Evolutionary conservation across 2,329 filamentous ascomycete genomes (phyloP).

Genomic region (Fusarium mangiferae): DNA sequence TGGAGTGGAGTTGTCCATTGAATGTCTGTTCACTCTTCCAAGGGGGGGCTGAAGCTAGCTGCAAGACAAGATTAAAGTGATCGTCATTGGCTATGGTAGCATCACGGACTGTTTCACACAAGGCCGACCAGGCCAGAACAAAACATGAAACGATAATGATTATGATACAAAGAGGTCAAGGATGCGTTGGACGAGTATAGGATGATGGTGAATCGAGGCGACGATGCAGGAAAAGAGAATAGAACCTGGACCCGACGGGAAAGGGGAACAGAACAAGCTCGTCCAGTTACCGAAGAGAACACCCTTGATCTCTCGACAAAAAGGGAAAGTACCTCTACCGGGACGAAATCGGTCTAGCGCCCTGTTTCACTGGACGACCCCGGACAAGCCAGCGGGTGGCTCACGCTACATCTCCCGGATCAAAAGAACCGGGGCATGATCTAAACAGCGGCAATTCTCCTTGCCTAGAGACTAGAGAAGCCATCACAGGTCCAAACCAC

Average conservation of each 20-base stretch:
- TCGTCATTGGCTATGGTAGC: constrained; percentile 34
- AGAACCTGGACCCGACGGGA: background rate
- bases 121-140: constrained; percentile 12
- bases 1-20: constrained; percentile 34
- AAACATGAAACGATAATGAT: constrained; percentile 13
- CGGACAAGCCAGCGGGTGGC: constrained; percentile 29
- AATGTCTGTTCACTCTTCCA: constrained; percentile 4
- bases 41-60: constrained; percentile 10
- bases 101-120: constrained; percentile 32
- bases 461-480: background rate
- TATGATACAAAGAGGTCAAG: background rate
- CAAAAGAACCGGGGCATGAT: background rate
- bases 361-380: constrained; percentile 37
- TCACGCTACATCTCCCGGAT: constrained; percentile 9
- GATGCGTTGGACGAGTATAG: background rate
- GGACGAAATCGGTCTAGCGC: constrained; percentile 29
- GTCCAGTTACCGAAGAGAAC: constrained; percentile 1
- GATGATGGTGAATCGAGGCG: background rate
- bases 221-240: background rate
- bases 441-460: constrained; percentile 5
- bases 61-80: constrained; percentile 3
- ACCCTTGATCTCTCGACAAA: constrained; percentile 3
- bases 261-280: constrained; percentile 14
- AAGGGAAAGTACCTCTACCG: constrained; percentile 1
- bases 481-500: constrained; percentile 9